Percentiles rank a stretch among this genome's conserved stretches.
Conservation (phyloP, 805 yeast species). For the Candida argentea region DNA sequence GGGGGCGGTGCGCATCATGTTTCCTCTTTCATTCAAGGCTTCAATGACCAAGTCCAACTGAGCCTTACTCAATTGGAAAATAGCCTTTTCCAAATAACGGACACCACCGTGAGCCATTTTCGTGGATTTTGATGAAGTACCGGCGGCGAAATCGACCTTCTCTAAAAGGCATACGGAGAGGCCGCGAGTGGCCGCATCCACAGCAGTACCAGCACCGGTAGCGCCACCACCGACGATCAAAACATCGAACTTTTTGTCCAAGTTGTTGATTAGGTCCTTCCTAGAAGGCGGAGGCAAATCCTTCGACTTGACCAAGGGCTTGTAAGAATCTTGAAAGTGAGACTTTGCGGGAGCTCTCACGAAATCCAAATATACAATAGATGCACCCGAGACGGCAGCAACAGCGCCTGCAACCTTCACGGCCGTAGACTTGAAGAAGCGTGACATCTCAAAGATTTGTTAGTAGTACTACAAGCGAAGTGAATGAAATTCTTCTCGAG, state of each 20-base stretch:
- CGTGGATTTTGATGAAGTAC: slow-evolving; percentile 89
- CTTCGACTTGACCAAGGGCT: slow-evolving; percentile 35
- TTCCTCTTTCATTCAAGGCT: slow-evolving; percentile 79
- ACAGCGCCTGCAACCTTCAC: slow-evolving; percentile 21
- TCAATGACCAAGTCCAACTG: slow-evolving; percentile 85
- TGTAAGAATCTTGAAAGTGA: slow-evolving; percentile 17
- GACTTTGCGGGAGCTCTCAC: slow-evolving; percentile 23
- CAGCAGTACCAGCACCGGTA: slow-evolving; percentile 86
- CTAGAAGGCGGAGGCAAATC: slow-evolving; percentile 55
- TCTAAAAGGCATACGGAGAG: slow-evolving; percentile 81
- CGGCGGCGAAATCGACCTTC: slow-evolving; percentile 82
- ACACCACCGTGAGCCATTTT: slow-evolving; percentile 98
- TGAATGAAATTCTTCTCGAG: too few species aligned
- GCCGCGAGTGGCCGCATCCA: slow-evolving; percentile 88
- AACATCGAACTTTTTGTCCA: slow-evolving; percentile 59
- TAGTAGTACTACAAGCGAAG: too few species aligned
- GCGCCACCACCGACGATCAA: slow-evolving; percentile 94
- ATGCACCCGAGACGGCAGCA: slow-evolving; percentile 21
- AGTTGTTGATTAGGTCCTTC: slow-evolving; percentile 37
- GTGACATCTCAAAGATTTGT: slow-evolving; percentile 4
- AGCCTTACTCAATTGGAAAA: slow-evolving; percentile 82
- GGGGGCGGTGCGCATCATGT: slow-evolving; percentile 84
- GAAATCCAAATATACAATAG: slow-evolving; percentile 31
- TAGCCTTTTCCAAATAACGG: slow-evolving; percentile 87
- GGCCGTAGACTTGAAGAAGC: slow-evolving; percentile 3